phyloP scores from a whole-genome alignment of 2,329 filamentous ascomycete species.

The Pyrenophora seminiperda region DNA sequence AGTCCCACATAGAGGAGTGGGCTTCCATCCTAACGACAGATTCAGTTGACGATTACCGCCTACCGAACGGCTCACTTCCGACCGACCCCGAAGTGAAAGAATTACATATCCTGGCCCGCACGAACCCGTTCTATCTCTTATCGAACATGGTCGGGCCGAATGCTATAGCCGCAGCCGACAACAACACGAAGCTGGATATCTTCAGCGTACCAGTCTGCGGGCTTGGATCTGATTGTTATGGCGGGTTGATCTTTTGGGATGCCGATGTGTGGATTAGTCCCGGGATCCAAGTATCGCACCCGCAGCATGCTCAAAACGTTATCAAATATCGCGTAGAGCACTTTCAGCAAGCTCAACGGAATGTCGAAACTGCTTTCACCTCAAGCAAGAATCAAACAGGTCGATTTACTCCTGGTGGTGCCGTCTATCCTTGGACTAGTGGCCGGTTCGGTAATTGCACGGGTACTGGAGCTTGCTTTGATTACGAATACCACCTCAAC shows the following conservation, averaged over 20 bases:
- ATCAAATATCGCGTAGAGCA: slow-evolving; percentile 66
- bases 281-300: slow-evolving; percentile 67
- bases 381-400: slow-evolving; percentile 65
- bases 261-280: slow-evolving; percentile 72
- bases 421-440: slow-evolving; percentile 71
- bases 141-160: slow-evolving; percentile 62
- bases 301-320: slow-evolving; percentile 65
- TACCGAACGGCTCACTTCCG: slow-evolving; percentile 63
- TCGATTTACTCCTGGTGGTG: slow-evolving; percentile 62
- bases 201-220: slow-evolving; percentile 72
- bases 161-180: slow-evolving; percentile 56
- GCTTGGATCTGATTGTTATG: slow-evolving; percentile 70
- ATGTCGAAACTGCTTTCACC: slow-evolving; percentile 60
- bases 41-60: slow-evolving; percentile 67
- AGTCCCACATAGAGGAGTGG: slow-evolving; percentile 67
- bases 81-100: slow-evolving; percentile 62
- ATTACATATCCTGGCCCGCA: slow-evolving; percentile 60
- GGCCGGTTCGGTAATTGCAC: slow-evolving; percentile 72
- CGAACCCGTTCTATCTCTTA: slow-evolving; percentile 62
- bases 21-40: slow-evolving; percentile 62
- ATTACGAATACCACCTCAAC: slow-evolving; percentile 75
- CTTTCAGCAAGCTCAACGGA: slow-evolving; percentile 64
- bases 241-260: slow-evolving; percentile 69
- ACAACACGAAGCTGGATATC: slow-evolving; percentile 60
- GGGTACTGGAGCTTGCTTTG: slow-evolving; percentile 64